phyloP scores from a whole-genome alignment of 2,329 filamentous ascomycete genomes.

The Dactylonectria estremocensis region DNA sequence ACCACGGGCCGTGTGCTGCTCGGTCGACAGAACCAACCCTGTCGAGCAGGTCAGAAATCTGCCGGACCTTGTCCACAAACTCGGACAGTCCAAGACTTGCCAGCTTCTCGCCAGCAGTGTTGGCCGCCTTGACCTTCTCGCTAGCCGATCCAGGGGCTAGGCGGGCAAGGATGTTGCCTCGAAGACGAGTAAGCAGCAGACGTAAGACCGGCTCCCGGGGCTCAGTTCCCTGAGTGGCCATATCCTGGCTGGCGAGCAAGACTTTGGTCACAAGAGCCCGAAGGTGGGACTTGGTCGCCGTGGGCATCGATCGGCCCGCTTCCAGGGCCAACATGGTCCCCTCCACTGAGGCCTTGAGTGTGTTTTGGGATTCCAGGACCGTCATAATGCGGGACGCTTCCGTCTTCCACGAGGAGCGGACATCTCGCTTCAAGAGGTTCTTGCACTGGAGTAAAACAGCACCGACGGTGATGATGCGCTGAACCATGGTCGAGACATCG shows the following conservation, averaged over 20 bases:
- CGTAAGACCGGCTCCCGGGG: conserved; percentile 73
- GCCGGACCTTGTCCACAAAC: conserved; percentile 78
- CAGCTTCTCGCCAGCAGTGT: conserved; percentile 78
- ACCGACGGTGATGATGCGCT: conserved; percentile 79
- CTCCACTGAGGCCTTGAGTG: conserved; percentile 69
- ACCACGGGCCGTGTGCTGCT: conserved; percentile 78
- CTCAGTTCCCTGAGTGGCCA: conserved; percentile 58
- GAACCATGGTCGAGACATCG: conserved; percentile 55
- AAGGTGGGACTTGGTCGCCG: conserved; percentile 72
- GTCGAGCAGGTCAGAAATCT: conserved; percentile 78
- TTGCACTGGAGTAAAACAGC: conserved; percentile 86
- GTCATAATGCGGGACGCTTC: conserved; percentile 81
- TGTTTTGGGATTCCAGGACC: conserved; percentile 72
- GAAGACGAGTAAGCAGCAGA: conserved; percentile 77
- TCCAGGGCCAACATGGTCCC: conserved; percentile 76
- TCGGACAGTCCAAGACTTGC: conserved; percentile 80
- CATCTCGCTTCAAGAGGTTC: conserved; percentile 86
- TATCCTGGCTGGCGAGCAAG: conserved; percentile 65
- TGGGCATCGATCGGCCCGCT: conserved; percentile 74
- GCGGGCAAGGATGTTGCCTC: conserved; percentile 76
- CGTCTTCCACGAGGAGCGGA: conserved; percentile 82
- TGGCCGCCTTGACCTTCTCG: conserved; percentile 80
- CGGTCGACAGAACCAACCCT: conserved; percentile 78
- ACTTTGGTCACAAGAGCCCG: conserved; percentile 72
- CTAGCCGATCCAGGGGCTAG: conserved; percentile 76